phyloP scores from a whole-genome alignment of 2,329 filamentous ascomycete genomes.

The Aureobasidium namibiae region DNA sequence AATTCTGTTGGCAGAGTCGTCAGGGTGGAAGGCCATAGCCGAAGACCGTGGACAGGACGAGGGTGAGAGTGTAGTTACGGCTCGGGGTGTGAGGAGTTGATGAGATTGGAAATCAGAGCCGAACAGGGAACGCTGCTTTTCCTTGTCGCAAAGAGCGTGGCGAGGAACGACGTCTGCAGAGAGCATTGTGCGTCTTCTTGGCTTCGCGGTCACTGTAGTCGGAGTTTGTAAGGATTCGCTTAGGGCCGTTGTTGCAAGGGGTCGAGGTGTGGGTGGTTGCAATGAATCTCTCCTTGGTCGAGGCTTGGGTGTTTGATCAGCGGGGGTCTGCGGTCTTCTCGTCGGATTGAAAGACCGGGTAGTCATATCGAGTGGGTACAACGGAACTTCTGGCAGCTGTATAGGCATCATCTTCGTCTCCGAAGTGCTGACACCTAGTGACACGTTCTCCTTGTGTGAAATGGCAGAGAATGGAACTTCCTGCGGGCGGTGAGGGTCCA shows the following conservation, averaged over 20 bases:
- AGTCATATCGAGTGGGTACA: neutral
- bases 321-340: neutral
- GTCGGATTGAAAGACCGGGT: neutral
- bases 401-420: neutral
- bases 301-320: neutral
- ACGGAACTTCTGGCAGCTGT: neutral
- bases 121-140: neutral
- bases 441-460: constrained; percentile 27
- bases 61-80: neutral
- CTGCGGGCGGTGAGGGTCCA: constrained; percentile 16
- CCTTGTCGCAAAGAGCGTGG: neutral
- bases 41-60: neutral
- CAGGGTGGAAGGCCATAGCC: neutral
- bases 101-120: neutral
- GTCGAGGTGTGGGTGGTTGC: neutral
- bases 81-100: neutral
- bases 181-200: constrained; percentile 1
- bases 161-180: neutral
- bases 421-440: constrained; percentile 21
- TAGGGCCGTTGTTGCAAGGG: neutral
- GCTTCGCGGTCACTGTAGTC: neutral
- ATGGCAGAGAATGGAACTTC: constrained; percentile 16
- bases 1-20: neutral
- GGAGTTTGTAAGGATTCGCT: neutral
- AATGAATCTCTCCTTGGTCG: neutral